A percentile compares a stretch with the other conserved stretches of the same genome.
phyloP scores from a whole-genome alignment of 1,284 basidiomycete species.

The Moesziomyces globuligerus region DNA sequence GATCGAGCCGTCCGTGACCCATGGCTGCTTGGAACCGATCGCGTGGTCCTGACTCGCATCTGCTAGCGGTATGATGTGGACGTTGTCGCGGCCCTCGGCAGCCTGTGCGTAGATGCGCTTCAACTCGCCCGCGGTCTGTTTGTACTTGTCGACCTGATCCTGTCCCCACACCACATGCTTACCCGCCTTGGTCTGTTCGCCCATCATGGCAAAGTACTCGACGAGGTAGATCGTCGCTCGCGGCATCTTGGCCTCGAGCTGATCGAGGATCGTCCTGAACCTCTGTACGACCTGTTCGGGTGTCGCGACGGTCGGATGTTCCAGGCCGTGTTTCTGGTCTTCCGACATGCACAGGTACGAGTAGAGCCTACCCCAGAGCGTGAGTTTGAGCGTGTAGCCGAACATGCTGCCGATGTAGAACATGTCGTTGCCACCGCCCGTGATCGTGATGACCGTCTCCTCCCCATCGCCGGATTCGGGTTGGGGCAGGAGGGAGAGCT shows the following conservation, averaged over 20 bases:
- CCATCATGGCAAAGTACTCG: slow-evolving; percentile 33
- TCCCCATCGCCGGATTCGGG: slow-evolving; percentile 13
- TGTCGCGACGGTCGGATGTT: slow-evolving; percentile 11
- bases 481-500: slow-evolving; percentile 1
- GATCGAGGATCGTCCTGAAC: slow-evolving; percentile 15
- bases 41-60: slow-evolving; percentile 13
- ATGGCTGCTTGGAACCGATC: slow-evolving; percentile 12
- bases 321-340: slow-evolving; percentile 4
- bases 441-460: slow-evolving; percentile 24
- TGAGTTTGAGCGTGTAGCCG: slow-evolving; percentile 15
- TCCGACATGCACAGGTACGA: slow-evolving; percentile 1
- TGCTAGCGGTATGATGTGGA: slow-evolving; percentile 22
- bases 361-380: slow-evolving; percentile 20
- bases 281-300: slow-evolving; percentile 10
- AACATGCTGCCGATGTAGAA: slow-evolving; percentile 40
- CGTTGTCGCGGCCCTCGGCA: slow-evolving; percentile 2
- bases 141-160: slow-evolving; percentile 10
- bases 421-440: slow-evolving; percentile 31
- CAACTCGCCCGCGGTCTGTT: slow-evolving; percentile 7
- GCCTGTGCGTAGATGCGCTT: slow-evolving; percentile 19
- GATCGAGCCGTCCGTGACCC: slow-evolving; percentile 24
- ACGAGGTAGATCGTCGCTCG: slow-evolving; percentile 20
- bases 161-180: slow-evolving; percentile 12
- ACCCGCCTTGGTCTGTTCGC: slow-evolving; percentile 11
- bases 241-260: slow-evolving; percentile 8